Percentiles rank a stretch among this genome's conserved stretches.
phyloP scores from a whole-genome alignment of 768 basidiomycete species.

The Mycena leptocephala region DNA sequence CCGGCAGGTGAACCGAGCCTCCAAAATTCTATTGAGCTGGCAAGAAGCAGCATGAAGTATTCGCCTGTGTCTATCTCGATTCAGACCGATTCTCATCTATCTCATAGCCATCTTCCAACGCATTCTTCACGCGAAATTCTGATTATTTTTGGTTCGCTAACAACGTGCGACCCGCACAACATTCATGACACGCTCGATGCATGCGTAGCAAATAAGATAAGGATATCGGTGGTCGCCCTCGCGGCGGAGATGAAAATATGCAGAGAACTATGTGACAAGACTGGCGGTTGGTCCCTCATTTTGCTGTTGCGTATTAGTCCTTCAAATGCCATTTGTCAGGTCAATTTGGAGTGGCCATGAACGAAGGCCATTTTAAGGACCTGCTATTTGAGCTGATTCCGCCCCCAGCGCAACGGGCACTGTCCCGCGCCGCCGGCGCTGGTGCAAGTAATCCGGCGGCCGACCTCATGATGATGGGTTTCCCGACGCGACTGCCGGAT shows the following conservation, averaged over 20 bases:
- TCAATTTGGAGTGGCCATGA: conserved; percentile 96
- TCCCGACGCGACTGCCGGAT: conserved; percentile 93
- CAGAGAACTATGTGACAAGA: conserved; percentile 91
- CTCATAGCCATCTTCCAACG: conserved; percentile 91
- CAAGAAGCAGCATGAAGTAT: conserved; percentile 92
- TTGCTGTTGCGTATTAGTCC: background rate
- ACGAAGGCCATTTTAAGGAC: conserved; percentile 98
- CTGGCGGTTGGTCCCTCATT: conserved; percentile 78
- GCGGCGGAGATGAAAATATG: conserved; percentile 99
- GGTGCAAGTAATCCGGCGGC: conserved; percentile 74
- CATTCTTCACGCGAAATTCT: conserved; percentile 97
- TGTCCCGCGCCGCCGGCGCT: conserved; percentile 62
- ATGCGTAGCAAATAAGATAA: conserved; percentile 87
- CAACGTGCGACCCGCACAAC: conserved; percentile 97
- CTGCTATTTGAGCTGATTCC: conserved; percentile 96
- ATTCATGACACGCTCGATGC: conserved; percentile 95
- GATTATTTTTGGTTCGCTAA: conserved; percentile 94
- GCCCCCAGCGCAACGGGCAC: conserved; percentile 87
- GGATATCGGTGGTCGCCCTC: conserved; percentile 94
- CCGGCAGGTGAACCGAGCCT: conserved; percentile 95
- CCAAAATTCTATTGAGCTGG: conserved; percentile 99
- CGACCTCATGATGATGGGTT: conserved; percentile 99
- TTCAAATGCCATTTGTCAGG: conserved; percentile 57
- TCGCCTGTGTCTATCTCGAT: conserved; percentile 22
- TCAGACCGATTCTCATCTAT: conserved; percentile 5